These are phyloP conservation scores for Pugionium dolabratum DNA, from an alignment of 345 rosid species.

Conservation along the genomic window DNA sequence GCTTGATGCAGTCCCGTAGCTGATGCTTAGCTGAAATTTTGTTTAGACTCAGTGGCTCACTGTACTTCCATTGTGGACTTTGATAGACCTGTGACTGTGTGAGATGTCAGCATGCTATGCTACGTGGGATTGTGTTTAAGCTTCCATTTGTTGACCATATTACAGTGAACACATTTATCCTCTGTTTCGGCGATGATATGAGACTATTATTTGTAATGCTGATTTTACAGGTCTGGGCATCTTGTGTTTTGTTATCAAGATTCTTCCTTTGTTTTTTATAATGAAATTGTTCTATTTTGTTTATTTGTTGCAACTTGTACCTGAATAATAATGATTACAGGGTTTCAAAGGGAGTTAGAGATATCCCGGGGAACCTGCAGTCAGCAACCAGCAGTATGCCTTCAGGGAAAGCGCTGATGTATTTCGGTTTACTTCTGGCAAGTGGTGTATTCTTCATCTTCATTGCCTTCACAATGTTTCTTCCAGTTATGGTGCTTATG, in stretches of 20 bases:
- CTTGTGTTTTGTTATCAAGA: constrained; percentile 8
- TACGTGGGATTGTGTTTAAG: background rate
- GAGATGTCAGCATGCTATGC: background rate
- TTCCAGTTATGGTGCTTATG: constrained; percentile 87
- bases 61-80: background rate
- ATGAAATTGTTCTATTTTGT: background rate
- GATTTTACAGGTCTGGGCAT: background rate
- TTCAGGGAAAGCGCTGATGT: constrained; percentile 83
- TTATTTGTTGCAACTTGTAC: constrained; percentile 14
- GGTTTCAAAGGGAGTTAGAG: constrained; percentile 89
- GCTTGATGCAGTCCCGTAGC: background rate
- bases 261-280: background rate
- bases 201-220: background rate
- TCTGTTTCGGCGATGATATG: no score
- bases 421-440: constrained; percentile 76
- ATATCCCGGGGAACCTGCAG: constrained; percentile 52
- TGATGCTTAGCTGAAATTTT: background rate
- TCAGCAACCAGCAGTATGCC: constrained; percentile 87
- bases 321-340: constrained; percentile 42
- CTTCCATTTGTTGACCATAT: background rate
- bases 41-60: background rate
- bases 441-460: constrained; percentile 82
- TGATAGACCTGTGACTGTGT: background rate
- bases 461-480: constrained; percentile 90
- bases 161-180: constrained; percentile 3